Percentiles rank a stretch among this genome's conserved stretches.
Evolutionary conservation across 2,329 filamentous ascomycete genomes (phyloP).

Genomic region (Aspergillus costaricaensis): DNA sequence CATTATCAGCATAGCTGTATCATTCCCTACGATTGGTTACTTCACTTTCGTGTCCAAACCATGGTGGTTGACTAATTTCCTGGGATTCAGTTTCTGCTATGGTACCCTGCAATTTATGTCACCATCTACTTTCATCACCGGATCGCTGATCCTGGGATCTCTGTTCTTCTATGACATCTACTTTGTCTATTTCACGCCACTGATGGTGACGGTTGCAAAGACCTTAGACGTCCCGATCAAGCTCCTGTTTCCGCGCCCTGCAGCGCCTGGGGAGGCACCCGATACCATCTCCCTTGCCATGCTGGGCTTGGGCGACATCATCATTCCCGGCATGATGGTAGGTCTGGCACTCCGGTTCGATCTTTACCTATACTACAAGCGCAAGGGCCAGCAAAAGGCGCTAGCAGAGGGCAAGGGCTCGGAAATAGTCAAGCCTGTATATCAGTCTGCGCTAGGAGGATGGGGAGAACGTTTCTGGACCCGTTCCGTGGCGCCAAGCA

Average conservation of each 20-base stretch:
- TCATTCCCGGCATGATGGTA: constrained; percentile 88
- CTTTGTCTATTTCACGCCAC: constrained; percentile 57
- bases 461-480: constrained; percentile 90
- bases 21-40: constrained; percentile 62
- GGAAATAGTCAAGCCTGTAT: constrained; percentile 36
- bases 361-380: constrained; percentile 77
- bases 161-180: constrained; percentile 95
- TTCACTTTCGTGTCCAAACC: constrained; percentile 63
- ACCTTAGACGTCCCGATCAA: constrained; percentile 92
- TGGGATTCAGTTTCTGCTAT: constrained; percentile 87
- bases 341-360: constrained; percentile 89
- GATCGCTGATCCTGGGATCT: constrained; percentile 72
- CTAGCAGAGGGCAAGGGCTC: constrained; percentile 23
- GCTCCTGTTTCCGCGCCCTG: constrained; percentile 74
- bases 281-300: constrained; percentile 61
- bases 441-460: constrained; percentile 62
- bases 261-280: constrained; percentile 48
- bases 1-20: constrained; percentile 57
- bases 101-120: constrained; percentile 79
- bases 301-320: constrained; percentile 91
- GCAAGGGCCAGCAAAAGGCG: constrained; percentile 55
- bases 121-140: constrained; percentile 82
- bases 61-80: constrained; percentile 78
- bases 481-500: constrained; percentile 29
- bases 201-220: constrained; percentile 70